Evolutionary conservation across 2,329 filamentous ascomycete species (phyloP).

Genomic region (Cercospora beticola): DNA sequence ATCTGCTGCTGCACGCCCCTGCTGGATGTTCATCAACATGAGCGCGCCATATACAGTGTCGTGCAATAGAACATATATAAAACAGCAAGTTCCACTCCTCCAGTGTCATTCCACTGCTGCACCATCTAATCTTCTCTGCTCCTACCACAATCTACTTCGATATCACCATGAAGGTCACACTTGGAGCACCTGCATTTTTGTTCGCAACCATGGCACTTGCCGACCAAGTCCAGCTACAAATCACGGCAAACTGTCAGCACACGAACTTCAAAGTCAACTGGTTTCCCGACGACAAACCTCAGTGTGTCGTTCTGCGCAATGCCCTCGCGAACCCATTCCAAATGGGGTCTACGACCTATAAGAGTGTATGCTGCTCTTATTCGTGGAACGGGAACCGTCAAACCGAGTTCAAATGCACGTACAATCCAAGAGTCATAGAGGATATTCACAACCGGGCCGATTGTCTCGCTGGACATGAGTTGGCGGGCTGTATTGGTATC

Average conservation of each 20-base stretch:
- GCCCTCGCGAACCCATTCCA: not conserved
- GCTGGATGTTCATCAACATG: not conserved
- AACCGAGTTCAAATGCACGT: not conserved
- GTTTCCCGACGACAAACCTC: not conserved
- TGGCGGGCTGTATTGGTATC: not conserved
- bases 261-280: not conserved
- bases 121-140: not conserved
- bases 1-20: not conserved
- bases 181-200: not conserved
- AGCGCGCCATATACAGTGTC: not conserved
- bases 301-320: not conserved
- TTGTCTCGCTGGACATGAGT: not conserved
- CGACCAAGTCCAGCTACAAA: not conserved
- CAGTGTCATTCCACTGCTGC: not conserved
- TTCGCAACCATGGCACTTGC: not conserved
- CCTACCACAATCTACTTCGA: not conserved
- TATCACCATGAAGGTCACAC: not conserved
- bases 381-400: not conserved
- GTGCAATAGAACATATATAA: not conserved
- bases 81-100: not conserved
- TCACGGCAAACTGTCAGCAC: not conserved
- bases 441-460: not conserved
- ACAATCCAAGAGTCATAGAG: not conserved
- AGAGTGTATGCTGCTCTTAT: not conserved
- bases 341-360: not conserved